These are phyloP conservation scores for Rubus idaeus DNA, from an alignment of 306 rosid species.

Conservation along the genomic window DNA sequence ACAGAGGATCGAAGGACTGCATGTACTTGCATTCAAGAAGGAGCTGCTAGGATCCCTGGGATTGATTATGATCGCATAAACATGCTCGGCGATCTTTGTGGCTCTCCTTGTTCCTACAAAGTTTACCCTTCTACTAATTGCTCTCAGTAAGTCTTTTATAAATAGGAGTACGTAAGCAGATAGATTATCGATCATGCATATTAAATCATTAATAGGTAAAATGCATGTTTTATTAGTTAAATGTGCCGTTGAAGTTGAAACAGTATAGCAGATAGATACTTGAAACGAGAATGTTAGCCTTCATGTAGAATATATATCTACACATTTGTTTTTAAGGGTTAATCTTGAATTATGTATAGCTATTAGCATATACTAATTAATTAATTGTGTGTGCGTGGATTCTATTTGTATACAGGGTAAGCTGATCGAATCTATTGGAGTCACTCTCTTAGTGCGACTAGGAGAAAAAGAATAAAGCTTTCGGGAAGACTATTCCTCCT, in stretches of 20 bases:
- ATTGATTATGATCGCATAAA: conserved; percentile 43
- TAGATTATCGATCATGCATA: no score
- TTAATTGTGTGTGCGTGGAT: not conserved
- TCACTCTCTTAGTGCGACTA: not conserved
- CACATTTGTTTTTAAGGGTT: not conserved
- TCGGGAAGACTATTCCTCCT: not conserved
- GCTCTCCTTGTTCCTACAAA: conserved; percentile 50
- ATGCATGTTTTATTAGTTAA: no score
- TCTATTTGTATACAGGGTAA: conserved; percentile 45
- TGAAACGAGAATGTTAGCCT: no score
- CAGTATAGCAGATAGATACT: no score
- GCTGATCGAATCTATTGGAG: conserved; percentile 9
- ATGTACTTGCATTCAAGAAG: conserved; percentile 52
- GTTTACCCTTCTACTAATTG: conserved; percentile 71
- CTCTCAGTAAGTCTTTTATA: conserved; percentile 25
- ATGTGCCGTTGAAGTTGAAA: no score
- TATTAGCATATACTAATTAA: not conserved
- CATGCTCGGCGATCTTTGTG: conserved; percentile 33
- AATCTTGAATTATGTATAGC: not conserved
- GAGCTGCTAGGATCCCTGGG: conserved; percentile 43
- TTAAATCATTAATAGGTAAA: no score
- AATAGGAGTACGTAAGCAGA: not conserved
- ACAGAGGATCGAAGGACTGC: conserved; percentile 44
- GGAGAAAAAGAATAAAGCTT: not conserved
- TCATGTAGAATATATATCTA: no score